Conservation (phyloP, 2,329 filamentous ascomycete species). For the Tolypocladium cylindrosporum region DNA sequence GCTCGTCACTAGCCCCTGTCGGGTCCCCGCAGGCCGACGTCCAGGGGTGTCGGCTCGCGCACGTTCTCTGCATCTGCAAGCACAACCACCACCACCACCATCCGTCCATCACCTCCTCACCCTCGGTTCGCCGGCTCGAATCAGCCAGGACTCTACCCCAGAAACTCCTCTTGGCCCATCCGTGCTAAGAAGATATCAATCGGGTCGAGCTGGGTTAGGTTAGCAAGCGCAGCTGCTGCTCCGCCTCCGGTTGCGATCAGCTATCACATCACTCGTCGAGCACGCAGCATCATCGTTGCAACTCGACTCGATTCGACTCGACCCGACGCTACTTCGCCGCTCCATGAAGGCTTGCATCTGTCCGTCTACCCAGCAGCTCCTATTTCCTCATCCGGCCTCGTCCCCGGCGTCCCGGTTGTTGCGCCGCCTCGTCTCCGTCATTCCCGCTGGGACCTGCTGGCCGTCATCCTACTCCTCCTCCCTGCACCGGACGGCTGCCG, state of each 20-base stretch:
- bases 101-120: neutral
- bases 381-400: neutral
- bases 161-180: neutral
- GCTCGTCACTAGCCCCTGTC: neutral
- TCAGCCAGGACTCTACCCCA: neutral
- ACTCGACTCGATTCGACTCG: neutral
- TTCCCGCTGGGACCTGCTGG: neutral
- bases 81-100: neutral
- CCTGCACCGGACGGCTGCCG: neutral
- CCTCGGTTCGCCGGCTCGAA: neutral
- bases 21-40: neutral
- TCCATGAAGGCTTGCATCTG: neutral
- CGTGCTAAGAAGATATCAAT: neutral
- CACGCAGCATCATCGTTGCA: neutral
- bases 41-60: neutral
- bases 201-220: neutral
- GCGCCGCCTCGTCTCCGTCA: neutral
- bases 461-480: neutral
- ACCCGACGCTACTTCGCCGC: neutral
- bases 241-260: neutral
- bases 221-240: neutral
- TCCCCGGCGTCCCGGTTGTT: neutral
- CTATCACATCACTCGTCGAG: neutral
- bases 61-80: neutral
- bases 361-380: neutral